These are phyloP conservation scores for Rosellinia necatrix DNA, from an alignment of 2,329 filamentous ascomycete genomes.

Conservation along the genomic window DNA sequence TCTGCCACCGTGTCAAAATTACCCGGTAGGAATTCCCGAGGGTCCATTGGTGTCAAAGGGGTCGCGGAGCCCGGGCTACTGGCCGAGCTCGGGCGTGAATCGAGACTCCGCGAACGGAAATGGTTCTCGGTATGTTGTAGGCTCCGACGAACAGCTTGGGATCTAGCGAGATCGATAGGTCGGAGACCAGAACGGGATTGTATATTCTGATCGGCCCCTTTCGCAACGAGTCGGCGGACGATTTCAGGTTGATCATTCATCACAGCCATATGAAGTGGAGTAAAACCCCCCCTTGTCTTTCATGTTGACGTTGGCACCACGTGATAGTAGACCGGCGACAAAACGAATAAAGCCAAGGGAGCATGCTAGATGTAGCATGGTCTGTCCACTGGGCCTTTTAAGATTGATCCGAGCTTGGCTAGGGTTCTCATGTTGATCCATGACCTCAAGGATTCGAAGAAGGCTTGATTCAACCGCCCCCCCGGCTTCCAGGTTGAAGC, in stretches of 20 bases:
- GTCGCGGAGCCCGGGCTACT: slow-evolving; percentile 70
- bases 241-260: slow-evolving; percentile 78
- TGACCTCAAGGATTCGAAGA: slow-evolving; percentile 75
- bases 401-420: slow-evolving; percentile 71
- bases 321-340: slow-evolving; percentile 74
- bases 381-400: slow-evolving; percentile 70
- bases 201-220: slow-evolving; percentile 72
- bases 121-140: slow-evolving; percentile 66
- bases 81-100: slow-evolving; percentile 62
- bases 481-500: slow-evolving; percentile 46
- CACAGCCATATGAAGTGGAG: slow-evolving; percentile 79
- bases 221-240: slow-evolving; percentile 73
- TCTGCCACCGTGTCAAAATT: slow-evolving; percentile 48
- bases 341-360: slow-evolving; percentile 76
- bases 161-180: slow-evolving; percentile 71
- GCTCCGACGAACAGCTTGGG: slow-evolving; percentile 65
- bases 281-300: slow-evolving; percentile 80
- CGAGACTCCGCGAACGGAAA: slow-evolving; percentile 68
- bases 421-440: slow-evolving; percentile 76
- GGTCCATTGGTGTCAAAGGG: slow-evolving; percentile 52
- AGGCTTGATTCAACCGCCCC: slow-evolving; percentile 65
- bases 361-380: slow-evolving; percentile 79
- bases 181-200: slow-evolving; percentile 72
- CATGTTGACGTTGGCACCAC: slow-evolving; percentile 76
- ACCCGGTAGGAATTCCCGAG: slow-evolving; percentile 47